Base-by-base conservation (phyloP, 352 stramenopile genomes). In the Globisporangium sylvaticum region DNA sequence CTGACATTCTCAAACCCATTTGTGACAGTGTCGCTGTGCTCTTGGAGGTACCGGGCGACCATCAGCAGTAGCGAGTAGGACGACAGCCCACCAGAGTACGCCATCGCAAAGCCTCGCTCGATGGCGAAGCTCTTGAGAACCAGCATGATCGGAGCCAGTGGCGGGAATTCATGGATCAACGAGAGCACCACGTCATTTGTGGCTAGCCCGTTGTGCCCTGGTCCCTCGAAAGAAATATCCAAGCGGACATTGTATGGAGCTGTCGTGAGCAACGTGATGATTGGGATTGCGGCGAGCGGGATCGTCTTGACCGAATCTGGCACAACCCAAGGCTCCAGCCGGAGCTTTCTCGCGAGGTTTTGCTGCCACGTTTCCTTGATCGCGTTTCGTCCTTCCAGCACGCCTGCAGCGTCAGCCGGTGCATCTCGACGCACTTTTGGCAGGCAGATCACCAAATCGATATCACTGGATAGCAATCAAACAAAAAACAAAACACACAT, bases 361-460 rank as follows among this genome's bases (percentile, higher is more conserved):
- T 99, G 97, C 74, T 99, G 97, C 83, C 94, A 98, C 7, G 94
- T 98, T 72, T 99, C 96, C 70, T 99, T 99, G 68, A 99, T 99
- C 18, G 97, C 97, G 76, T 99, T 99, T 67, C 97, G 84, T 44
- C 97, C 97, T 89, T 99, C 97, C 37, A 99, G 72, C 54, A 98
- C 93, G 34, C 97, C 97, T 39, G 96, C 96, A 24, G 96, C 95
- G 54, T 97, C 89, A 12, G 97, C 96, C 42, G 94, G 95, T 9
- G 94, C 95, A 75, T 98, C 97, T 27, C 87, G 87, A 22, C 88
- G 93, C n/a, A 99, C 96, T 69, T 98, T 98, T 34, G 97, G 97
- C n/a, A 99, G 80, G 67, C 95, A 98, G 58, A 99, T 98, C 6
- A 99, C 96, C 48, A 99, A 82, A 73, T 99, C 97, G 18, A 99